These are phyloP conservation scores for Meira miltonrushii DNA, from an alignment of 1,284 basidiomycete genomes.

Conservation along the genomic window DNA sequence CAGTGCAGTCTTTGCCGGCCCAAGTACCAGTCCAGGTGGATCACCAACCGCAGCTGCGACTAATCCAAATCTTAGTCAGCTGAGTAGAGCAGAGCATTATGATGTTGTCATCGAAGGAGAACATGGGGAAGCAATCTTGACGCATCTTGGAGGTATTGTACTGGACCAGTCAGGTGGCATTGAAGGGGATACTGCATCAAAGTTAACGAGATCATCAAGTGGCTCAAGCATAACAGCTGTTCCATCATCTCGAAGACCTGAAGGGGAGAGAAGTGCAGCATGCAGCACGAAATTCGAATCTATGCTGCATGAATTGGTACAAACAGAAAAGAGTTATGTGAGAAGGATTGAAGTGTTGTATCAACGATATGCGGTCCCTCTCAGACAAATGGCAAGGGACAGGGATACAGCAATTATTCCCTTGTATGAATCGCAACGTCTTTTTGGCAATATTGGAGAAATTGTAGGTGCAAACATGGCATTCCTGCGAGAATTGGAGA, in stretches of 20 bases:
- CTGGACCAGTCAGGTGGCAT: conserved; percentile 25
- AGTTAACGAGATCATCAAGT: conserved; percentile 27
- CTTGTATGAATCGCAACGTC: conserved; percentile 79
- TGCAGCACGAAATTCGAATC: conserved; percentile 20
- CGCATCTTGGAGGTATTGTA: conserved; percentile 32
- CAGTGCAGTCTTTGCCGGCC: too few species aligned
- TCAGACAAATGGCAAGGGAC: conserved; percentile 74
- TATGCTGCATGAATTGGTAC: conserved; percentile 42
- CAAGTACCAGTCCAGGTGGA: too few species aligned
- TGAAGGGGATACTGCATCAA: neutral
- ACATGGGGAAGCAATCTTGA: conserved; percentile 19
- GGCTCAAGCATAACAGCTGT: conserved; percentile 31
- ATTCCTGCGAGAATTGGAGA: conserved; percentile 77
- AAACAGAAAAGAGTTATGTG: conserved; percentile 50
- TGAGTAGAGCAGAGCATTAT: conserved; percentile 11
- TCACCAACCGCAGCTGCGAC: too few species aligned
- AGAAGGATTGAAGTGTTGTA: conserved; percentile 41
- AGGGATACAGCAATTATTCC: conserved; percentile 81
- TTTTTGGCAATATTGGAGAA: conserved; percentile 89
- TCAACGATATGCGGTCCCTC: conserved; percentile 71
- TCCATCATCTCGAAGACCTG: conserved; percentile 15
- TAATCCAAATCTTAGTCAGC: neutral
- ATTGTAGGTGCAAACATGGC: conserved; percentile 80
- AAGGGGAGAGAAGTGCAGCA: conserved; percentile 3
- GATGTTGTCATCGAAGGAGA: conserved; percentile 11